Evolutionary conservation across 805 yeast genomes (phyloP).

Genomic region (Tetrapisispora phaffii): DNA sequence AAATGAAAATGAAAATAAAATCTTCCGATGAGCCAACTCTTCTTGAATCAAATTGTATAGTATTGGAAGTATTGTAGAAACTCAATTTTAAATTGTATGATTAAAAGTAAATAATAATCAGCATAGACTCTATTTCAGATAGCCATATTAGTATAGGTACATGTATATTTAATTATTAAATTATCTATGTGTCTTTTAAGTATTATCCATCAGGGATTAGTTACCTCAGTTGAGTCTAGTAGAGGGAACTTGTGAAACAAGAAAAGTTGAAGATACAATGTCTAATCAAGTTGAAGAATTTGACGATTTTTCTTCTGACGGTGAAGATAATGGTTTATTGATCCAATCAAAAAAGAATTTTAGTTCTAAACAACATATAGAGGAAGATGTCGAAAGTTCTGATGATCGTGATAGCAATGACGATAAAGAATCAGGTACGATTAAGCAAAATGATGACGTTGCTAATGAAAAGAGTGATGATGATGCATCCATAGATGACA

Average conservation of each 20-base stretch:
- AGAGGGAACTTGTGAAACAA: neutral
- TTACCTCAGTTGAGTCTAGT: neutral
- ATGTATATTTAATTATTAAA: too few relatives aligned
- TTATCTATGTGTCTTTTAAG: too few relatives aligned
- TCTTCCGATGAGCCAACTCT: too few relatives aligned
- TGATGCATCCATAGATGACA: constrained; percentile 14
- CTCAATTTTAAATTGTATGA: too few relatives aligned
- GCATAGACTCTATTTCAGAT: too few relatives aligned
- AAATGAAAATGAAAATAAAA: too few relatives aligned
- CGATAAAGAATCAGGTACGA: constrained; percentile 4
- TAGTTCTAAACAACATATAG: constrained; percentile 3
- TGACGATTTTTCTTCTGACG: constrained; percentile 26
- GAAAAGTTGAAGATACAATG: neutral
- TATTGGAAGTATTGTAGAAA: too few relatives aligned
- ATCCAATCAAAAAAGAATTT: constrained; percentile 14
- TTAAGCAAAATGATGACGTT: constrained; percentile 8
- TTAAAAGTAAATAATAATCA: too few relatives aligned
- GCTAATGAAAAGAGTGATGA: constrained; percentile 10
- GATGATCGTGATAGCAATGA: constrained; percentile 2
- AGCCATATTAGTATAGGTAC: too few relatives aligned
- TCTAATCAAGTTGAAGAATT: constrained; percentile 10
- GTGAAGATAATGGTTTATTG: constrained; percentile 19
- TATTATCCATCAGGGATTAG: neutral
- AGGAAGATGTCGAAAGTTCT: constrained; percentile 12
- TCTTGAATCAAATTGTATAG: too few relatives aligned